phyloP scores from a whole-genome alignment of 2,329 filamentous ascomycete genomes.

The Trichophyton benhamiae region DNA sequence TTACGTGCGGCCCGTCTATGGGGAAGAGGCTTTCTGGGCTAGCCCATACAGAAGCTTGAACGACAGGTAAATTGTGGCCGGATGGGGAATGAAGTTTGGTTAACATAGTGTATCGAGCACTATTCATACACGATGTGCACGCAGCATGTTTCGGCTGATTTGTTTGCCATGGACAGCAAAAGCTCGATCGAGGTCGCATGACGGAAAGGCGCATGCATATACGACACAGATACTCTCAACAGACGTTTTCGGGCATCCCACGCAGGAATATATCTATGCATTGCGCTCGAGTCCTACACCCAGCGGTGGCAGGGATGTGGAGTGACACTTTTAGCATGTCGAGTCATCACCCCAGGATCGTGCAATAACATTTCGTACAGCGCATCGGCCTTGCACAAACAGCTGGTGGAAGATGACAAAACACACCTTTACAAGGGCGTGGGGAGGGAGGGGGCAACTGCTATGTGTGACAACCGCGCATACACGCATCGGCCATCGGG shows the following conservation, averaged over 20 bases:
- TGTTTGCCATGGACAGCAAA: neutral
- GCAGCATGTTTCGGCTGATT: neutral
- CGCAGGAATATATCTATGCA: neutral
- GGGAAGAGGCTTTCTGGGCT: neutral
- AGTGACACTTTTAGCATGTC: neutral
- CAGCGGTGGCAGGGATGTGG: neutral
- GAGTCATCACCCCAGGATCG: neutral
- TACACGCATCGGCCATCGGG: conserved; percentile 4
- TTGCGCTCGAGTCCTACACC: neutral
- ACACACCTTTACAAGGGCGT: neutral
- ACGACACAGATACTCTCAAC: neutral
- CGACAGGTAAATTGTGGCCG: neutral
- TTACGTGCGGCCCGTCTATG: conserved; percentile 5
- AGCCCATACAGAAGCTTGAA: conserved; percentile 1
- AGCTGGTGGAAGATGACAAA: conserved; percentile 2
- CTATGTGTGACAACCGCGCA: neutral
- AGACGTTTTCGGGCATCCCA: conserved; percentile 1
- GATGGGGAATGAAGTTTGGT: conserved; percentile 4
- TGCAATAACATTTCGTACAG: neutral
- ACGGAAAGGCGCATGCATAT: conserved; percentile 3
- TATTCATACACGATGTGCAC: neutral
- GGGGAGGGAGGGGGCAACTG: neutral
- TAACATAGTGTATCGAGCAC: neutral
- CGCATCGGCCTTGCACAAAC: conserved; percentile 1
- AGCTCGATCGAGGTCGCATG: conserved; percentile 3